Conservation (phyloP, 768 basidiomycete genomes). For the Boletus reticuloceps region DNA sequence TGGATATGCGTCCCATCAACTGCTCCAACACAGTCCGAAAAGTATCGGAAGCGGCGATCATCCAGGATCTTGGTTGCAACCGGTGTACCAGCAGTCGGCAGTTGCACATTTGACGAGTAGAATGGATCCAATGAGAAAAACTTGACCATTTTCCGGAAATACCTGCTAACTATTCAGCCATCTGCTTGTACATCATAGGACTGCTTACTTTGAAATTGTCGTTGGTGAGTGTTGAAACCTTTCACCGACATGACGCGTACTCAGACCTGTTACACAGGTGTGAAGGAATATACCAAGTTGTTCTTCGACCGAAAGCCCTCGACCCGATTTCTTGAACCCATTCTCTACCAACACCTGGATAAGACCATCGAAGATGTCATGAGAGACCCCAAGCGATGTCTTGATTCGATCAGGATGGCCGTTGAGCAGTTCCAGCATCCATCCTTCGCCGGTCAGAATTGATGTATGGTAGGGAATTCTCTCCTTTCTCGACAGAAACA, state of each 20-base stretch:
- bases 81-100: neutral
- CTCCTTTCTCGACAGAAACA: neutral
- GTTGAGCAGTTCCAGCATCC: slow-evolving; percentile 1
- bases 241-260: slow-evolving; percentile 2
- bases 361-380: neutral
- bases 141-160: slow-evolving; percentile 5
- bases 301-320: slow-evolving; percentile 6
- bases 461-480: slow-evolving; percentile 1
- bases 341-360: neutral
- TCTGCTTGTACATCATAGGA: neutral
- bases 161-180: neutral
- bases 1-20: neutral
- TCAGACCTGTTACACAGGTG: slow-evolving; percentile 9
- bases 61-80: neutral
- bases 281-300: slow-evolving; percentile 13
- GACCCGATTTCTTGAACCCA: neutral
- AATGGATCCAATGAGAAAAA: slow-evolving; percentile 5
- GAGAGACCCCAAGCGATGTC: neutral
- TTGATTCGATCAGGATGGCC: slow-evolving; percentile 2
- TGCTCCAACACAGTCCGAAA: slow-evolving; percentile 6
- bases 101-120: neutral
- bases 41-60: neutral
- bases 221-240: neutral
- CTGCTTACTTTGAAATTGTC: neutral
- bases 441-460: slow-evolving; percentile 1